Percentiles rank a stretch among this genome's conserved stretches.
phyloP scores from a whole-genome alignment of 768 basidiomycete genomes.

The Phanerochaete carnosa region DNA sequence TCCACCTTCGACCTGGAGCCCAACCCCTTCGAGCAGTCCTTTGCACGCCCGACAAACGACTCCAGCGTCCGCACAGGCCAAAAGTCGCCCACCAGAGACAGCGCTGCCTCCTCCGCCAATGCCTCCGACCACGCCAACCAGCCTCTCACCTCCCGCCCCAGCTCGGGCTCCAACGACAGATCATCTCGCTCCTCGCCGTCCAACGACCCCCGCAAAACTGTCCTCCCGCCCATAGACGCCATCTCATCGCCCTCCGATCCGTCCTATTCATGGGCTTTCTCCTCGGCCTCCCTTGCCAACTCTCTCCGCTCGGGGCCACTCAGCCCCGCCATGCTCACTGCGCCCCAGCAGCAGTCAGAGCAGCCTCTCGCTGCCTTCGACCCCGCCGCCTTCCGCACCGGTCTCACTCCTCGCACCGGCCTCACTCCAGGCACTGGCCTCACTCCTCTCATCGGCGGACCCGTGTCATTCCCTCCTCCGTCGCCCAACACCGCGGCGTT shows the following conservation, averaged over 20 bases:
- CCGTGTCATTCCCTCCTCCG: conserved; percentile 75
- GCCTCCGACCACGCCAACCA: conserved; percentile 10
- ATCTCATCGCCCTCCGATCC: conserved; percentile 69
- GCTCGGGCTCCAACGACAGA: conserved; percentile 17
- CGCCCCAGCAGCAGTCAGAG: conserved; percentile 55
- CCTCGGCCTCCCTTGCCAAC: conserved; percentile 53
- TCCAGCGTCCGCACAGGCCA: conserved; percentile 38
- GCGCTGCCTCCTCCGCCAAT: conserved; percentile 28
- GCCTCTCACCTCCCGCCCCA: not conserved
- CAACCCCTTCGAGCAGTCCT: conserved; percentile 82
- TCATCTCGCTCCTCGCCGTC: conserved; percentile 18
- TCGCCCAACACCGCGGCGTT: conserved; percentile 91
- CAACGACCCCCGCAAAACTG: conserved; percentile 52
- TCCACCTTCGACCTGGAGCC: conserved; percentile 44
- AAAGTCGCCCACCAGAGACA: conserved; percentile 29
- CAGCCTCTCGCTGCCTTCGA: conserved; percentile 54
- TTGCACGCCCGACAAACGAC: conserved; percentile 49
- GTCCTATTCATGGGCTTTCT: conserved; percentile 59
- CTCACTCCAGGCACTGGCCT: conserved; percentile 84
- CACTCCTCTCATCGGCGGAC: conserved; percentile 57
- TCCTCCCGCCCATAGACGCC: conserved; percentile 78
- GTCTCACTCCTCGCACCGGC: conserved; percentile 83
- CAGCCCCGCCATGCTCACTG: conserved; percentile 94
- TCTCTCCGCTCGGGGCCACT: conserved; percentile 92
- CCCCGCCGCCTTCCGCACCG: conserved; percentile 72